A percentile compares a stretch with the other conserved stretches of the same genome.
These are phyloP conservation scores for Cenchrus purpureus DNA, from an alignment of 176 grass and related monocot genomes.

Conservation along the genomic window DNA sequence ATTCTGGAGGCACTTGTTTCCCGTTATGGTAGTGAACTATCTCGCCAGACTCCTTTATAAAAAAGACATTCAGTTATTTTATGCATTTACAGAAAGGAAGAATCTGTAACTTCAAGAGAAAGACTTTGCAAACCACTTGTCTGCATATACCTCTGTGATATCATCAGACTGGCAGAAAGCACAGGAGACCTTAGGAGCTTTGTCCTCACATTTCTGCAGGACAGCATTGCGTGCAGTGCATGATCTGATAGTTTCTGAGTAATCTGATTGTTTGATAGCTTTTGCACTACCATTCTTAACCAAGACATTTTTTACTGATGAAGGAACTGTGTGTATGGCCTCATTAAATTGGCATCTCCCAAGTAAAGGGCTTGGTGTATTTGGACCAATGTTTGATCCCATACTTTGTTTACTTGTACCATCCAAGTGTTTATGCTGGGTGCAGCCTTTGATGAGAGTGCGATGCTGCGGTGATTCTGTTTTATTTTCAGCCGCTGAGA, in stretches of 20 bases:
- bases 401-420: slow-evolving; percentile 36
- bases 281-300: slow-evolving; percentile 24
- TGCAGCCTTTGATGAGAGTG: slow-evolving; percentile 28
- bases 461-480: slow-evolving; percentile 7
- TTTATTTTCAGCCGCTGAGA: slow-evolving; percentile 37
- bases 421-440: slow-evolving; percentile 14
- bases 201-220: slow-evolving; percentile 57
- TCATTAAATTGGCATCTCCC: slow-evolving; percentile 25
- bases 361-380: slow-evolving; percentile 16
- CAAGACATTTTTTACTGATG: slow-evolving; percentile 18
- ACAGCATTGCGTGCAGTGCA: slow-evolving; percentile 24
- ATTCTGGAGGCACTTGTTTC: slow-evolving; percentile 58
- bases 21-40: slow-evolving; percentile 85
- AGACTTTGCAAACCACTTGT: not conserved
- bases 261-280: not conserved
- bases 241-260: slow-evolving; percentile 17
- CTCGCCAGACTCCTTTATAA: slow-evolving; percentile 73
- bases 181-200: slow-evolving; percentile 60
- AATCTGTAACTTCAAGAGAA: not conserved
- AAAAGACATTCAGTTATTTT: not conserved
- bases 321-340: not conserved
- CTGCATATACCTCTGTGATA: slow-evolving; percentile 69
- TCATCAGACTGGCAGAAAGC: slow-evolving; percentile 72
- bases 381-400: slow-evolving; percentile 15
- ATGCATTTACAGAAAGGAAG: not conserved